These are phyloP conservation scores for Stentor coeruleus DNA, from an alignment of 73 alveolate species.

Conservation along the genomic window DNA sequence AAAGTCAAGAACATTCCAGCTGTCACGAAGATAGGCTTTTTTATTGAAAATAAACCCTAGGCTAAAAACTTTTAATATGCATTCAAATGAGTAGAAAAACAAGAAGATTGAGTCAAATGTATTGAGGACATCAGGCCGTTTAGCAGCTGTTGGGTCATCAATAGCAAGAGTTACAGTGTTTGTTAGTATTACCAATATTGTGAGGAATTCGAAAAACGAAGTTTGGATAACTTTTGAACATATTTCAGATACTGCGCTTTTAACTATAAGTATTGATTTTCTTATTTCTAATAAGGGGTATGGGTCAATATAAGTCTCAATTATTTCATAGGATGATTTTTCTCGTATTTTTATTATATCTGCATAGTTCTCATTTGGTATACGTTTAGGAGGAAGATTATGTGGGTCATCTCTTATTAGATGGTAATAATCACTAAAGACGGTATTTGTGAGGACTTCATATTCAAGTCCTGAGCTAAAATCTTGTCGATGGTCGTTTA, in stretches of 20 bases:
- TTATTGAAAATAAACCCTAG: constrained; percentile 64
- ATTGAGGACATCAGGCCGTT: neutral
- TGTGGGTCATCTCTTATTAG: too few relatives aligned
- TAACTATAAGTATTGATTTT: neutral
- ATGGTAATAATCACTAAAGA: too few relatives aligned
- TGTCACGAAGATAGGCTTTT: constrained; percentile 71
- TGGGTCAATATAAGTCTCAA: neutral
- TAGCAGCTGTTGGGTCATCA: constrained; percentile 58
- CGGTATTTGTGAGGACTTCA: too few relatives aligned
- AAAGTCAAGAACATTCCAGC: constrained; percentile 81
- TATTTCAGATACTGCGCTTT: neutral
- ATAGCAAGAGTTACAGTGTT: constrained; percentile 72
- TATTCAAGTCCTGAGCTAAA: too few relatives aligned
- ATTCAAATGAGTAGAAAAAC: constrained; percentile 47
- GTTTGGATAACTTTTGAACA: constrained; percentile 27
- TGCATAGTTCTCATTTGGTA: neutral
- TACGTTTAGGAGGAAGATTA: too few relatives aligned
- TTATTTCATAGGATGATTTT: neutral
- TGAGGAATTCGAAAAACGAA: constrained; percentile 41
- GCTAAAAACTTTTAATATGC: constrained; percentile 50
- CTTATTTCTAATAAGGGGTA: constrained; percentile 3
- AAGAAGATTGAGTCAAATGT: constrained; percentile 41
- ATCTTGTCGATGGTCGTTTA: too few relatives aligned
- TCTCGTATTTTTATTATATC: constrained; percentile 1
- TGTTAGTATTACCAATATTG: constrained; percentile 42